These are phyloP conservation scores for Choiromyces venosus DNA, from an alignment of 495 filamentous ascomycete genomes.

Conservation along the genomic window DNA sequence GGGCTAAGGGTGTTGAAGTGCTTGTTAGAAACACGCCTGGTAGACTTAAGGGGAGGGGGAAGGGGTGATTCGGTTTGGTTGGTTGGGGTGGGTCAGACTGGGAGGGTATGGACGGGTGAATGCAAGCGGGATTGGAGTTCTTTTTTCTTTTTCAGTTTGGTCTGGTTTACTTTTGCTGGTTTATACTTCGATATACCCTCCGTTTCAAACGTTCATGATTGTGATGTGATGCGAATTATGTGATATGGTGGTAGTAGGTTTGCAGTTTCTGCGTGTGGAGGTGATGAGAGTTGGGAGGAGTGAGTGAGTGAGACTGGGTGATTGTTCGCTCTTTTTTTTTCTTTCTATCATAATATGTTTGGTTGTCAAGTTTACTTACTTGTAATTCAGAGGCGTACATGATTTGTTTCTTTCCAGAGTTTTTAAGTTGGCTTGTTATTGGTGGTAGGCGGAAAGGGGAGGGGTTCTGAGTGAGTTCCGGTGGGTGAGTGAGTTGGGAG, in stretches of 20 bases:
- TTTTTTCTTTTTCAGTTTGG: neutral
- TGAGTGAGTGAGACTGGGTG: neutral
- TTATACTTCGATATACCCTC: neutral
- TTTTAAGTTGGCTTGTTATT: neutral
- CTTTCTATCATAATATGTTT: too few relatives aligned
- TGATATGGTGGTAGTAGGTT: neutral
- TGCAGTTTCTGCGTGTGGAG: neutral
- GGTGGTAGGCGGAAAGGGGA: too few relatives aligned
- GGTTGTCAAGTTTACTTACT: neutral
- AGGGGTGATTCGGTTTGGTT: conserved; percentile 13
- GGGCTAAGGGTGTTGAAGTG: conserved; percentile 28
- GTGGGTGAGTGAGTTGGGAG: neutral
- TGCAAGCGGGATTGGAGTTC: neutral
- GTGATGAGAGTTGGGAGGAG: neutral
- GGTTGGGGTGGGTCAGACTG: neutral
- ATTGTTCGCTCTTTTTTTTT: neutral
- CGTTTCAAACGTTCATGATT: neutral
- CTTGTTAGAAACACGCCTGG: conserved; percentile 27
- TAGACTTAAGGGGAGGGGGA: conserved; percentile 29
- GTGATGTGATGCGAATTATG: neutral
- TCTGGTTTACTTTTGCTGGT: neutral
- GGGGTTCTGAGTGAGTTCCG: too few relatives aligned
- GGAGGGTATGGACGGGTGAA: neutral
- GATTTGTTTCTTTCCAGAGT: neutral
- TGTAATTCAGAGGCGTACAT: neutral